A percentile compares a stretch with the other conserved stretches of the same genome.
These are phyloP conservation scores for Tylopilus sp. DNA, from an alignment of 1,284 basidiomycete genomes.

Conservation along the genomic window DNA sequence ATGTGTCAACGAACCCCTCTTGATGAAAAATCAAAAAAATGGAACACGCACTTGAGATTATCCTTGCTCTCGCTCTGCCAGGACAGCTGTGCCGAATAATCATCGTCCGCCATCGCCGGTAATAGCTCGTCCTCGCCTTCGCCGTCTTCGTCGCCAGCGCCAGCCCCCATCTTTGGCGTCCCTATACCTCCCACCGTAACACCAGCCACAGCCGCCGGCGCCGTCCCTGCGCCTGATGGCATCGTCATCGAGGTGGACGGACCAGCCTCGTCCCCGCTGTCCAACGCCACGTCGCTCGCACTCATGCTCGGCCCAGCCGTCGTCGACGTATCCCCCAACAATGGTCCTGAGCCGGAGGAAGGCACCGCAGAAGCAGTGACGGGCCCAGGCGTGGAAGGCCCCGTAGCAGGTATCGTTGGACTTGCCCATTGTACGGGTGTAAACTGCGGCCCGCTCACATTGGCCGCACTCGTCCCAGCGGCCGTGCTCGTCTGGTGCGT, in stretches of 20 bases:
- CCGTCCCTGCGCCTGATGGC: not conserved
- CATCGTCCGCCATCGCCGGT: constrained; percentile 87
- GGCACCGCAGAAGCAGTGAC: constrained; percentile 23
- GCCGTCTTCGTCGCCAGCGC: constrained; percentile 49
- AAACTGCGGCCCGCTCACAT: constrained; percentile 39
- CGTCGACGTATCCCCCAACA: constrained; percentile 6
- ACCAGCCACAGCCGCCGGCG: not conserved
- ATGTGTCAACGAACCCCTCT: constrained; percentile 13
- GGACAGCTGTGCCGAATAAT: constrained; percentile 53
- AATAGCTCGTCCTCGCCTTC: constrained; percentile 81
- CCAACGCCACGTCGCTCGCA: constrained; percentile 19
- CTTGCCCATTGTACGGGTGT: constrained; percentile 56
- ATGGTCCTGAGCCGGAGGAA: constrained; percentile 12
- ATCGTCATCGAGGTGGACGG: constrained; percentile 19
- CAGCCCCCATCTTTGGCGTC: constrained; percentile 29
- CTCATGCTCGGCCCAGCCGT: constrained; percentile 7
- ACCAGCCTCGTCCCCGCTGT: constrained; percentile 32
- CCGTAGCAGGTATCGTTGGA: constrained; percentile 28
- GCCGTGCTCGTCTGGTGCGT: constrained; percentile 26
- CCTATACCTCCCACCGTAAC: constrained; percentile 9
- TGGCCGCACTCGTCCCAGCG: not conserved
- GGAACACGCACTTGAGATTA: constrained; percentile 75
- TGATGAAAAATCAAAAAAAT: not conserved
- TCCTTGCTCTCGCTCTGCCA: constrained; percentile 57
- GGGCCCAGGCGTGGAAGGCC: constrained; percentile 28